A percentile compares a stretch with the other conserved stretches of the same genome.
Conservation (phyloP, 129 eudicot species). For the Ambrosia artemisiifolia region DNA sequence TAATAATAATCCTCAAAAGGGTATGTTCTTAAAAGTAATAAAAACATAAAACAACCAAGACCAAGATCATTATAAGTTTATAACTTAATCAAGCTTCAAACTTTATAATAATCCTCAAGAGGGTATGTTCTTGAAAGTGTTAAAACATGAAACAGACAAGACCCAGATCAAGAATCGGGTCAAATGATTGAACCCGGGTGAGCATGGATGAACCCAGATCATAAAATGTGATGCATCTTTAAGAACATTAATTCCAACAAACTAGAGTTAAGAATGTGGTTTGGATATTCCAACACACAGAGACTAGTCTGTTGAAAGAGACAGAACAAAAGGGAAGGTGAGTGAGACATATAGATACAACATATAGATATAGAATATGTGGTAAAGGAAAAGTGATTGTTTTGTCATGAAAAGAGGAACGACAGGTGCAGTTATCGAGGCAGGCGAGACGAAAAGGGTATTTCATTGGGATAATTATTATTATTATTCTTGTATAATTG, state of each 20-base stretch:
- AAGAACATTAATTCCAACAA: conserved; percentile 22
- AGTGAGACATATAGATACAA: conserved; percentile 14
- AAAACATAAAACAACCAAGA: too few species aligned
- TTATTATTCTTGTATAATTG: too few species aligned
- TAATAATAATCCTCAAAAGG: too few species aligned
- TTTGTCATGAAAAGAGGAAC: conserved; percentile 29
- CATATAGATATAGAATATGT: conserved; percentile 6
- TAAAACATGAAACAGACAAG: background rate
- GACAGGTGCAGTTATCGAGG: conserved; percentile 32
- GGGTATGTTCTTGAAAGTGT: conserved; percentile 5
- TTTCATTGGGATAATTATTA: too few species aligned
- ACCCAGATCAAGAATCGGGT: background rate
- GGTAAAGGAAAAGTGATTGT: conserved; percentile 19
- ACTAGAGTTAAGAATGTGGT: conserved; percentile 27
- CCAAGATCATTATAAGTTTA: background rate
- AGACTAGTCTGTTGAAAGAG: conserved; percentile 20
- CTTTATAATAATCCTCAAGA: background rate
- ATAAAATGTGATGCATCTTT: conserved; percentile 28
- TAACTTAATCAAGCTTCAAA: conserved; percentile 4
- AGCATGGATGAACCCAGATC: conserved; percentile 22
- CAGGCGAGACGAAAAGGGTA: too few species aligned
- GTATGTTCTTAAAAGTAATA: too few species aligned
- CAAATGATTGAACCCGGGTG: conserved; percentile 9
- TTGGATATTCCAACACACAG: conserved; percentile 4
- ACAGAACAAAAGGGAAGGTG: conserved; percentile 24